phyloP scores from a whole-genome alignment of 768 basidiomycete species.

The Suillus paluster region DNA sequence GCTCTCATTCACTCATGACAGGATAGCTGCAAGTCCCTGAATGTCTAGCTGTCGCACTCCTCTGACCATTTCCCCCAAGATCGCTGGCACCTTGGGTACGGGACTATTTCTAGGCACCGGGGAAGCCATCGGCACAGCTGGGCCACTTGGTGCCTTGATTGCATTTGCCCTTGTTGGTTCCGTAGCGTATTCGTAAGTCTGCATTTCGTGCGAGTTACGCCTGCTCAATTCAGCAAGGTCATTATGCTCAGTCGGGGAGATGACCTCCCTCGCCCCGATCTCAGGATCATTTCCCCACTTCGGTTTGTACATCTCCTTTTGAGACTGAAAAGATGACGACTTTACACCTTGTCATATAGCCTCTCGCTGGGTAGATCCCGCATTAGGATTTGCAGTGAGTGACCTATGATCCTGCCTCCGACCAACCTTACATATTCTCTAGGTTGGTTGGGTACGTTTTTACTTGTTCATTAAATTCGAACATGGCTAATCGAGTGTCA shows the following conservation, averaged over 20 bases:
- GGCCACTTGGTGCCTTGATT: constrained; percentile 68
- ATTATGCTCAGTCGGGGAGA: constrained; percentile 73
- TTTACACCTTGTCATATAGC: constrained; percentile 35
- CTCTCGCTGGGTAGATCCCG: constrained; percentile 62
- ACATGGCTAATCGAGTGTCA: constrained; percentile 38
- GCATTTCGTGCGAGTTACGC: constrained; percentile 27
- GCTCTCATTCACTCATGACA: constrained; percentile 20
- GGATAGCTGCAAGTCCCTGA: constrained; percentile 60
- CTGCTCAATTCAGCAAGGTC: constrained; percentile 39
- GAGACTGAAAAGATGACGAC: not conserved
- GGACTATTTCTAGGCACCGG: constrained; percentile 78
- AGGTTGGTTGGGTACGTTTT: constrained; percentile 18
- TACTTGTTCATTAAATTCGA: not conserved
- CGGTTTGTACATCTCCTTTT: constrained; percentile 38
- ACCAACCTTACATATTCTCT: not conserved
- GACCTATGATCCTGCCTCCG: constrained; percentile 17
- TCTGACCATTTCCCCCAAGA: constrained; percentile 38
- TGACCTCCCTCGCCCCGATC: constrained; percentile 78
- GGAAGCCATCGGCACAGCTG: constrained; percentile 58
- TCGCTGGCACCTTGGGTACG: constrained; percentile 76
- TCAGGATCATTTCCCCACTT: constrained; percentile 81
- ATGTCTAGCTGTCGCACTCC: not conserved
- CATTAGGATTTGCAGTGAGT: constrained; percentile 62
- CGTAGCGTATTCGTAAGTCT: constrained; percentile 60
- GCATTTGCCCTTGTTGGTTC: constrained; percentile 68